Base-by-base conservation (phyloP, 352 stramenopile species). In the Phytophthora podocarpi region DNA sequence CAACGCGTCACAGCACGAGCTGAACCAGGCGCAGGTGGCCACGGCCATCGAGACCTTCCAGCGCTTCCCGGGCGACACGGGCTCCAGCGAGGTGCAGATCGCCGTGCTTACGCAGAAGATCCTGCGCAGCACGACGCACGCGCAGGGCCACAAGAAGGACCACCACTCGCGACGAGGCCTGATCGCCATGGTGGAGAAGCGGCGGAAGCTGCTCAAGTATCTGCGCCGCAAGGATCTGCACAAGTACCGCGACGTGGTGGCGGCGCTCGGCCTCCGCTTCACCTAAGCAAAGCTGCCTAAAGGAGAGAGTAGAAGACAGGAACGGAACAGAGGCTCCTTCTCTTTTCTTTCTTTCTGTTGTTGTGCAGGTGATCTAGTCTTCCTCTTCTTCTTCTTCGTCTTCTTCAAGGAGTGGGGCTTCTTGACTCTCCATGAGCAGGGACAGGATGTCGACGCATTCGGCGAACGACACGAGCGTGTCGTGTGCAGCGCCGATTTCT, bases 381-480 rank as follows among this genome's bases (percentile, higher is more conserved):
- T 67, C 52, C 6, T 67, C 47, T 1, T 76, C 60, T 7, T 70
- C 67, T 40, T 70, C 49, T 24, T 76, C 64, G 13, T 70, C 54
- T 30, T 83, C 64, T 24, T 77, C 67, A 3, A 64, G 26, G 5
- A 46, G 39, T 42, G 49, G 62, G 13, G 70, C 58, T 10, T 75
- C 63, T 28, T 70, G 52, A 20, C 63, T 86, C 63, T 89, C 81
- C n/a, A 78, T 77, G 12, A 95, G 70, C 39, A 95, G 57, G 27
- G 84, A 91, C 32, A 95, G 50, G 37, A 96, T 93, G 59, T 96
- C 88, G 26, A 93, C 83, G 62, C 89, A 93, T 65, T 96, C 88
- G 27, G 82, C 81, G 51, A 96, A 90, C 24, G 82, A 89, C 31
- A 96, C 86, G 23, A 78, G 67, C 13, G 88, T 93, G 48, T 87